Base-by-base conservation (phyloP, 805 yeast genomes). In the Saturnispora hagleri region DNA sequence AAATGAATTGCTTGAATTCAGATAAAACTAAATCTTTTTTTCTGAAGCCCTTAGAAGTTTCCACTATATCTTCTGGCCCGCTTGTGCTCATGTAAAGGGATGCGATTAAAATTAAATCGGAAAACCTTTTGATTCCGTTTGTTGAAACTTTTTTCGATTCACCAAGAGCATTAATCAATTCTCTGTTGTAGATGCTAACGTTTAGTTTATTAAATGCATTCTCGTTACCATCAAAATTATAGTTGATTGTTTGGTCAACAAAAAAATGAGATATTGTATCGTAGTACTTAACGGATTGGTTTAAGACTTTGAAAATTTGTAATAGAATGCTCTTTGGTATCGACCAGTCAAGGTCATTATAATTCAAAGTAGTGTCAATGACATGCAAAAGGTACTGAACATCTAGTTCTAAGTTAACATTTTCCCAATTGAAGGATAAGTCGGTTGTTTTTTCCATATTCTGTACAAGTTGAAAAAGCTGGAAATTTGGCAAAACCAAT, bases 1-100 rank as follows among this genome's bases (percentile, higher is more conserved):
- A 63, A 31, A 66, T 48, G 38, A 66, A 64, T 47, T 58, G 54
- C 38, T 62, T 64, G 48, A 66, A 66, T 49, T 65, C 69, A 5
- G 55, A 38, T 4, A 60, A 51, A 26, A 62, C 51, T 34, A 62
- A 60, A 53, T 62, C 68, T 13, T 57, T 56, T 12, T 56, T 52
- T 9, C 52, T 52, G 4, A 51, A 35, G 20, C 57, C 56, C n/a
- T 51, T 51, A 5, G 46, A 48, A 8, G 52, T 54, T 31, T 56
- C 53, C 36, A 55, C 55, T 8, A 55, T 40, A 55, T 55, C 57
- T 43, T 52, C 54, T 15, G 57, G 54, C 4, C 57, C 57, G 20
- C 52, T 52, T 9, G 51, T 44, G 10, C 55, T 54, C 17, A 53
- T 40, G 41, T 57, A 59, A 7, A 58, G 46, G 12, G 61, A 53